These are phyloP conservation scores for Cryptococcus hybrid DNA, from an alignment of 1,284 basidiomycete species.

Conservation along the genomic window DNA sequence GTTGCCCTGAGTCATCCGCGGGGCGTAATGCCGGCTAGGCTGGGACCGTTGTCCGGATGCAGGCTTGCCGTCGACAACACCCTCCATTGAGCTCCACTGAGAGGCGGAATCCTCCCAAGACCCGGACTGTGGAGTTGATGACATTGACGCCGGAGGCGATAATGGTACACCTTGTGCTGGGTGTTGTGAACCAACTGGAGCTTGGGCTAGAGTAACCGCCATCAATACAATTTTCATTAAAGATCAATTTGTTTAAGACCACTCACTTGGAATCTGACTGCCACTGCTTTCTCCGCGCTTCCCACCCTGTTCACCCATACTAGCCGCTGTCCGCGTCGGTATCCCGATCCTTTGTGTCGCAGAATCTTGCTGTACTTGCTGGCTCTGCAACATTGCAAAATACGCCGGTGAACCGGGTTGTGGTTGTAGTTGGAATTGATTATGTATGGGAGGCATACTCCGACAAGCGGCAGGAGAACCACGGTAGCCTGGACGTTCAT, in stretches of 20 bases:
- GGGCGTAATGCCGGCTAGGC: constrained; percentile 7
- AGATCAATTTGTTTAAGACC: too few species aligned
- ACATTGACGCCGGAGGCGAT: constrained; percentile 38
- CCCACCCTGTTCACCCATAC: not conserved
- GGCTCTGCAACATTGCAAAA: not conserved
- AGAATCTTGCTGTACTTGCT: constrained; percentile 7
- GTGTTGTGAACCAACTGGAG: not conserved
- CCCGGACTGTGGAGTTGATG: constrained; percentile 34
- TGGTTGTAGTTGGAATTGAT: not conserved
- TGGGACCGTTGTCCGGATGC: constrained; percentile 12
- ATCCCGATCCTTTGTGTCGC: not conserved
- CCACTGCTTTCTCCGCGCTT: constrained; percentile 2
- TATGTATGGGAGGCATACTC: not conserved
- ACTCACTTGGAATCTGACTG: not conserved
- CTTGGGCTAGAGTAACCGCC: not conserved
- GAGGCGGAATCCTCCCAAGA: constrained; percentile 27
- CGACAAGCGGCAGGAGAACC: not conserved
- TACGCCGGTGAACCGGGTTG: constrained; percentile 1
- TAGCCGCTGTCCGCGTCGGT: not conserved
- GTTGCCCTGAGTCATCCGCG: constrained; percentile 13
- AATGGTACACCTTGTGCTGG: constrained; percentile 16
- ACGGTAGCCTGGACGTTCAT: constrained; percentile 28
- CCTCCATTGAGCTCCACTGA: constrained; percentile 26
- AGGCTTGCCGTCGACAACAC: constrained; percentile 3
- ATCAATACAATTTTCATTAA: not conserved